Base-by-base conservation (phyloP, 2,329 filamentous ascomycete genomes). In the Clarireedia monteithiana region DNA sequence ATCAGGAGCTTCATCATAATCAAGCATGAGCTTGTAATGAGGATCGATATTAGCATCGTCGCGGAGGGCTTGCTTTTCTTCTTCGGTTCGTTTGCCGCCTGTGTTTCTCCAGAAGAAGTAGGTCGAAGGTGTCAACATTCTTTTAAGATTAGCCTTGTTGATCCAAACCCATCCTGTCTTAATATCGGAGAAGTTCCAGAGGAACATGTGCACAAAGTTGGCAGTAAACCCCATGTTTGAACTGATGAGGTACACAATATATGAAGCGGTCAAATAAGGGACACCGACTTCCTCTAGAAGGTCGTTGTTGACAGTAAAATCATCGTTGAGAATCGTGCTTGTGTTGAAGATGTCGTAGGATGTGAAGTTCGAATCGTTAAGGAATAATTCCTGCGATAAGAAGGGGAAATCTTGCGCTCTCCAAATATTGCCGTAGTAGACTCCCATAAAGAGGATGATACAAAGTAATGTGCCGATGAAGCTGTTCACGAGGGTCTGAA, bases 1-100 rank as follows among this genome's bases (percentile, higher is more conserved):
- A 46, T 77, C 66, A 0, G 81, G 81, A 0, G 75, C 76, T 46
- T 78, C 71, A 59, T 75, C 74, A 66, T 82, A 84, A 38, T 73
- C 72, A 20, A 63, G 42, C 72, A 75, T 74, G 40, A 72, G 55
- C 47, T 65, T 69, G 62, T 74, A 75, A 60, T 76, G 74, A 3
- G 73, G 73, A 54, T 76, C 74, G 39, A 64, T 55, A 15, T 50
- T 51, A 2, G 59, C 60, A 42, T 63, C 55, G 15, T 53, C 40
- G 15, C 58, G 53, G 9, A 60, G 23, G 10, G 58, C 47, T 23
- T 59, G 44, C 48, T 58, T 59, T 45, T 63, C 55, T 47, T 57
- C 55, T 34, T 61, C 59, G 15, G 36, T 53, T 17, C 48, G 50
- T 38, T 60, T 48, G 9, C 59, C 52, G 5, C 30, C 17, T 4